A percentile compares a stretch with the other conserved stretches of the same genome.
These are phyloP conservation scores for Mortierella sp. DNA, from an alignment of 371 early-diverging fungal genomes.

Conservation along the genomic window DNA sequence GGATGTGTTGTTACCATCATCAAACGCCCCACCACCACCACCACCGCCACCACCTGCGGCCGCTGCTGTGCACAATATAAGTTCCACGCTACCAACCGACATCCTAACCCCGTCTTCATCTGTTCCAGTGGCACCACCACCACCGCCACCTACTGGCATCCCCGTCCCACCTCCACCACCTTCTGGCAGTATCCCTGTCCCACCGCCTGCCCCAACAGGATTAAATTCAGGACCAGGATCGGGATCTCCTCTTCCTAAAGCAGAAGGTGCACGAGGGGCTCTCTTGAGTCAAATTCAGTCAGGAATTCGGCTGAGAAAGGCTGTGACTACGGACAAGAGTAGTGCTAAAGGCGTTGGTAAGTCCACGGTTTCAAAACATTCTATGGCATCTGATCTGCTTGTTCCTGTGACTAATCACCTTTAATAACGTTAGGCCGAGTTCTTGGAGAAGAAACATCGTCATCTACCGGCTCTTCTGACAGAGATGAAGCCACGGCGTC, in stretches of 20 bases:
- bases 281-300: conserved; percentile 82
- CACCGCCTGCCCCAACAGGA: conserved; percentile 16
- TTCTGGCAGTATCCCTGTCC: conserved; percentile 6
- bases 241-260: conserved; percentile 9
- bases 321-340: conserved; percentile 84
- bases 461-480: background rate
- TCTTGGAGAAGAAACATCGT: conserved; percentile 17
- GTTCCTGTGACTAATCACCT: background rate
- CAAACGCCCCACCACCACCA: conserved; percentile 20
- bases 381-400: background rate
- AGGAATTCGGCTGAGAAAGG: conserved; percentile 78
- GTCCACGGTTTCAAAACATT: conserved; percentile 5
- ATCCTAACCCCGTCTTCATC: background rate
- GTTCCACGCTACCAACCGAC: background rate
- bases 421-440: conserved; percentile 28
- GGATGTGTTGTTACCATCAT: conserved; percentile 8
- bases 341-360: conserved; percentile 65
- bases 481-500: conserved; percentile 3
- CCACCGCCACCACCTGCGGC: conserved; percentile 8
- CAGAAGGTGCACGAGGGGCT: conserved; percentile 50
- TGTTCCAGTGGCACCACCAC: background rate
- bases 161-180: conserved; percentile 19
- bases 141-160: conserved; percentile 8
- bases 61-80: background rate
- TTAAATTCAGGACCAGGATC: background rate